A percentile compares a stretch with the other conserved stretches of the same genome.
phyloP scores from a whole-genome alignment of 345 rosid species.

The Jatropha curcas region DNA sequence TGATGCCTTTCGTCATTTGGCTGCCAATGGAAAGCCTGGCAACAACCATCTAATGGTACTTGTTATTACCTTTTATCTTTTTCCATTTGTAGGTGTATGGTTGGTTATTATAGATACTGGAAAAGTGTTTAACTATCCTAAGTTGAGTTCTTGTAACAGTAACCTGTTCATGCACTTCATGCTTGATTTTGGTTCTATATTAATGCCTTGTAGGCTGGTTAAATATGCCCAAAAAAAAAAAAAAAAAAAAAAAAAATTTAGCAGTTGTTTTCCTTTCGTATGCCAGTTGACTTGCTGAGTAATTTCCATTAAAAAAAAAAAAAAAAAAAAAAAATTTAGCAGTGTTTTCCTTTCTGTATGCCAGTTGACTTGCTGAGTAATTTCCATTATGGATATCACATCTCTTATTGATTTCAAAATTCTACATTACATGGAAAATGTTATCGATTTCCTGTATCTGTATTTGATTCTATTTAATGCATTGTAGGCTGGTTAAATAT shows the following conservation, averaged over 20 bases:
- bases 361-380: background rate
- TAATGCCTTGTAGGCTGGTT: background rate
- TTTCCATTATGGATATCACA: background rate
- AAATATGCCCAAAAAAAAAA: background rate
- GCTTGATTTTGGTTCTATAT: background rate
- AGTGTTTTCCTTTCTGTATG: background rate
- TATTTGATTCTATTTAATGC: background rate
- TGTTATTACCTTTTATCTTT: slow-evolving; percentile 11
- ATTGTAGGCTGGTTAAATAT: background rate
- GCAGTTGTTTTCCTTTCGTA: slow-evolving; percentile 49
- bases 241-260: too few relatives aligned
- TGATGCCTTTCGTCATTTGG: slow-evolving; percentile 75
- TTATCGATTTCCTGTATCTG: background rate
- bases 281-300: slow-evolving; percentile 42
- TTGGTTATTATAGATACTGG: background rate
- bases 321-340: slow-evolving; percentile 26
- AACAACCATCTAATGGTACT: slow-evolving; percentile 86
- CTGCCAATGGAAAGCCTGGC: slow-evolving; percentile 88
- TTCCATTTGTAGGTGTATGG: background rate
- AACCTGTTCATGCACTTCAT: background rate
- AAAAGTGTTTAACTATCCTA: slow-evolving; percentile 1
- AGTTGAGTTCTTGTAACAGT: background rate
- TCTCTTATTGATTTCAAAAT: background rate
- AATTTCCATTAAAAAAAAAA: too few relatives aligned
- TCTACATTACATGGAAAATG: background rate